Evolutionary conservation across 1,139 yeast species (phyloP).

Genomic region (Taphrina sp.): DNA sequence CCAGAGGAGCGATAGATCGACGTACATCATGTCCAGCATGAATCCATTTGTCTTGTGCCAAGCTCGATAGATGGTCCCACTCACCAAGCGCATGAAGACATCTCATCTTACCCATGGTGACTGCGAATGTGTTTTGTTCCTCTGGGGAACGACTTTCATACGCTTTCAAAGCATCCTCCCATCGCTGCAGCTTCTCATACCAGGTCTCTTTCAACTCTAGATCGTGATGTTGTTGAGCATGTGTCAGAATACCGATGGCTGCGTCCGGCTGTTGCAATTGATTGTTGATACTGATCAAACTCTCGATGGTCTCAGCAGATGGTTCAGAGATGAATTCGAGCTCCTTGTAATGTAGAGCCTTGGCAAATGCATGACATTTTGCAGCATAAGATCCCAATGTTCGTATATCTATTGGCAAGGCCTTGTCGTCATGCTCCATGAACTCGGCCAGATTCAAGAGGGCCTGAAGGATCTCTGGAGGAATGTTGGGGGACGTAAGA

Average conservation of each 20-base stretch:
- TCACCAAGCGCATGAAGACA: slow-evolving; percentile 96
- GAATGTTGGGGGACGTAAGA: slow-evolving; percentile 82
- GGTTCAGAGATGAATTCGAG: slow-evolving; percentile 92
- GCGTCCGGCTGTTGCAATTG: slow-evolving; percentile 96
- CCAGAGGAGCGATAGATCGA: slow-evolving; percentile 90
- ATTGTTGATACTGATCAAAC: slow-evolving; percentile 86
- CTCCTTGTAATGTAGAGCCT: slow-evolving; percentile 93
- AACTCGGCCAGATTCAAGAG: slow-evolving; percentile 87
- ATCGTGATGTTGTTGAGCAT: slow-evolving; percentile 91
- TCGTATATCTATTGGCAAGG: slow-evolving; percentile 83
- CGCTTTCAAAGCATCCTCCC: slow-evolving; percentile 96
- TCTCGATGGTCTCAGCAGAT: slow-evolving; percentile 85
- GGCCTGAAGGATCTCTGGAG: slow-evolving; percentile 93
- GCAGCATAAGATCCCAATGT: slow-evolving; percentile 92
- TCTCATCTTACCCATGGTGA: slow-evolving; percentile 96
- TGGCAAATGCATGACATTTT: slow-evolving; percentile 95
- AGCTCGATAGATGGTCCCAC: slow-evolving; percentile 87
- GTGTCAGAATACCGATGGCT: slow-evolving; percentile 92
- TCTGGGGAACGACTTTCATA: slow-evolving; percentile 61
- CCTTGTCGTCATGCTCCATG: slow-evolving; percentile 96
- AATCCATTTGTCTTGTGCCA: slow-evolving; percentile 85
- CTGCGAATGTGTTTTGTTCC: slow-evolving; percentile 58
- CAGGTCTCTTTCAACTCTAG: slow-evolving; percentile 92
- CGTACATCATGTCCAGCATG: slow-evolving; percentile 68
- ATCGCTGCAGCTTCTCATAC: slow-evolving; percentile 93